Percentiles rank a stretch among this genome's conserved stretches.
Evolutionary conservation across 768 basidiomycete species (phyloP).

Genomic region (Sistotremastrum suecicum): DNA sequence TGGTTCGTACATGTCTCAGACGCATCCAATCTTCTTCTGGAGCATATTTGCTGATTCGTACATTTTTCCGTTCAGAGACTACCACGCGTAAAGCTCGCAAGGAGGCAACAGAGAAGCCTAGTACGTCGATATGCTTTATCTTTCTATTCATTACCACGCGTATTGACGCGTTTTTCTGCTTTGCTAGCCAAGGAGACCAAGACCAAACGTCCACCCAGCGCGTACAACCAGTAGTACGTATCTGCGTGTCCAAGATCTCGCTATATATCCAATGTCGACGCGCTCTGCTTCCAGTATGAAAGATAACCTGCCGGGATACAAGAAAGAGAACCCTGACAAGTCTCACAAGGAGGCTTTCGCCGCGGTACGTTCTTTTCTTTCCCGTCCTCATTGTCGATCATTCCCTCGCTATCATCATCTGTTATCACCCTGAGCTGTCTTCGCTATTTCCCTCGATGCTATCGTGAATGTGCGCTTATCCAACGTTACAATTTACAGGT

Average conservation of each 20-base stretch:
- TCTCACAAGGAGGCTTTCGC: constrained; percentile 42
- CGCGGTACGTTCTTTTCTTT: constrained; percentile 17
- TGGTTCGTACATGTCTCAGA: too few relatives aligned
- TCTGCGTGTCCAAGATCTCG: too few relatives aligned
- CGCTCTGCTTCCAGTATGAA: constrained; percentile 18
- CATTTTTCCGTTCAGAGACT: too few relatives aligned
- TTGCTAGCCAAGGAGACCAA: constrained; percentile 23
- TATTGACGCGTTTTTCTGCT: too few relatives aligned
- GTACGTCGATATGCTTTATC: too few relatives aligned
- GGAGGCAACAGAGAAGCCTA: too few relatives aligned
- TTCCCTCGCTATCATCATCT: background rate
- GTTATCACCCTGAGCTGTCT: background rate
- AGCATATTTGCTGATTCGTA: too few relatives aligned
- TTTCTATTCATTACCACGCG: too few relatives aligned
- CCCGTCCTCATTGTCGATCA: background rate
- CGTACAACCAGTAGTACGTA: constrained; percentile 35
- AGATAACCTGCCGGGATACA: constrained; percentile 43
- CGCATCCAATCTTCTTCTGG: too few relatives aligned
- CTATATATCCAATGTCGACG: too few relatives aligned
- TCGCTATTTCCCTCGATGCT: background rate
- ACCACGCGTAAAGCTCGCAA: too few relatives aligned
- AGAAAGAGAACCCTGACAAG: constrained; percentile 33
- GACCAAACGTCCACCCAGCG: constrained; percentile 41
- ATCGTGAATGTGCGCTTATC: background rate
- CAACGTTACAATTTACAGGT: constrained; percentile 25